These are phyloP conservation scores for Trichosanthes cucumerina DNA, from an alignment of 306 rosid genomes.

Conservation along the genomic window DNA sequence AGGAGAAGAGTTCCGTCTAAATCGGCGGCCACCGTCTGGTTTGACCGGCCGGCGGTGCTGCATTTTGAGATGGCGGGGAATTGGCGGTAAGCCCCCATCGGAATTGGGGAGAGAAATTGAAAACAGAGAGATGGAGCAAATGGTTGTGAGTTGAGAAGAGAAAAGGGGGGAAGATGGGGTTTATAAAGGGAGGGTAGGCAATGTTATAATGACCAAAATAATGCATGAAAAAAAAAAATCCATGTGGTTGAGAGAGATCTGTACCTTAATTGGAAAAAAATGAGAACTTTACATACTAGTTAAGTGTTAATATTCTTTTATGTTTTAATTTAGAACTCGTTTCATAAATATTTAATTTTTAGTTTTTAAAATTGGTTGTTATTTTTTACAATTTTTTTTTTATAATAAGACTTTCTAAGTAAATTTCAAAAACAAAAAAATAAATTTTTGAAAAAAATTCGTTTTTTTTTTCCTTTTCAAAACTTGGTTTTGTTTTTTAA, in stretches of 20 bases:
- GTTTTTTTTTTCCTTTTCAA: too few relatives aligned
- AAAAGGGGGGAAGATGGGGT: background rate
- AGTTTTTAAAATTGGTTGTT: too few relatives aligned
- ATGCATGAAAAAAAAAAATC: background rate
- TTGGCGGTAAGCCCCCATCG: conserved; percentile 44
- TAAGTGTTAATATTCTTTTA: background rate
- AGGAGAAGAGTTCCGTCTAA: conserved; percentile 73
- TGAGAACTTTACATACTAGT: background rate
- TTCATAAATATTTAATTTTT: too few relatives aligned
- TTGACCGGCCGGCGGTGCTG: conserved; percentile 39
- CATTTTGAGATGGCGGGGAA: conserved; percentile 62
- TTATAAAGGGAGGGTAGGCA: conserved; percentile 1
- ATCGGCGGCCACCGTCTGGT: conserved; percentile 74
- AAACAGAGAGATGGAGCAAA: background rate
- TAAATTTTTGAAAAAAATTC: too few relatives aligned
- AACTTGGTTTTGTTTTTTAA: too few relatives aligned
- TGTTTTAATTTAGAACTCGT: too few relatives aligned
- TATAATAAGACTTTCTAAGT: too few relatives aligned
- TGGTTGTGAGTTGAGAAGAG: conserved; percentile 5
- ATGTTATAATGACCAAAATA: background rate
- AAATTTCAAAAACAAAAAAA: too few relatives aligned
- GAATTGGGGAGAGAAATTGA: background rate
- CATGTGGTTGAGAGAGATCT: conserved; percentile 4
- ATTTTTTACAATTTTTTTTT: too few relatives aligned
- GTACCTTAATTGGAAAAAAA: background rate